phyloP scores from a whole-genome alignment of 345 rosid genomes.

The Fremontodendron californicum region DNA sequence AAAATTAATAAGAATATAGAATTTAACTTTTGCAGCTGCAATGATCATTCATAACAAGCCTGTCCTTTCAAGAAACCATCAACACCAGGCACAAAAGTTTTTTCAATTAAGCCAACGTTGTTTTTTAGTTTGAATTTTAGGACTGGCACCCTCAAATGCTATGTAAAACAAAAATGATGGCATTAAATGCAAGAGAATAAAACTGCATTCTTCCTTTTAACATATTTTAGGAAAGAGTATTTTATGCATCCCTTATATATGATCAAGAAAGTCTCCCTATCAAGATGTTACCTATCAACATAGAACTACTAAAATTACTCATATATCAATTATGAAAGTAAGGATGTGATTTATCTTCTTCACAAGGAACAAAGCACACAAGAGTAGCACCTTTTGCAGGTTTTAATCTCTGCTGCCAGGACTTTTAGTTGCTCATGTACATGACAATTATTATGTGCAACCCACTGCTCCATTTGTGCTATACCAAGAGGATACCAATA shows the following conservation, averaged over 20 bases:
- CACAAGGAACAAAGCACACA: not conserved
- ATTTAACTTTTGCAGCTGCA: not conserved
- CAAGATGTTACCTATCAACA: not conserved
- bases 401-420: conserved; percentile 40
- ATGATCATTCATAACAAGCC: not conserved
- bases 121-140: not conserved
- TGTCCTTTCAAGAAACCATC: not conserved
- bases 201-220: not conserved
- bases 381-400: conserved; percentile 38
- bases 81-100: not conserved
- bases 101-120: not conserved
- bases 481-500: conserved; percentile 61
- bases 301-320: not conserved
- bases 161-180: not conserved
- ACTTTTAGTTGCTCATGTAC: conserved; percentile 38
- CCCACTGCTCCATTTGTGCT: conserved; percentile 78
- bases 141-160: not conserved
- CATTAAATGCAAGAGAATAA: not conserved
- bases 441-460: conserved; percentile 32
- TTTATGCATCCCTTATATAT: not conserved
- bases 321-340: not conserved
- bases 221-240: not conserved
- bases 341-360: not conserved
- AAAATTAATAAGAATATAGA: not conserved
- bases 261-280: not conserved